Base-by-base conservation (phyloP, 139 green algal species). In the Tetradesmus lagerheimii region DNA sequence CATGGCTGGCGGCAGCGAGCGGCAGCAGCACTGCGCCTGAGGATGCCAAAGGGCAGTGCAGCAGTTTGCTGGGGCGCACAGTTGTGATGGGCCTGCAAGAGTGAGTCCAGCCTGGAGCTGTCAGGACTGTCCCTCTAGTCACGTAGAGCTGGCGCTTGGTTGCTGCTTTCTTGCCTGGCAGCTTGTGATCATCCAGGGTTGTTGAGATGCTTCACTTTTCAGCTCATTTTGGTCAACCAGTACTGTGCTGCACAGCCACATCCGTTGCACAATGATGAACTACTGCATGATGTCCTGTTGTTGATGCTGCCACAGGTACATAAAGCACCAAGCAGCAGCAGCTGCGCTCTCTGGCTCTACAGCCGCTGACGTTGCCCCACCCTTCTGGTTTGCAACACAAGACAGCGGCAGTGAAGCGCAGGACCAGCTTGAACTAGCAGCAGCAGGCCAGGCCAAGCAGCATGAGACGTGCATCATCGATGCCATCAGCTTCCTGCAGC, bases 401-500 rank as follows among this genome's bases (percentile, higher is more conserved):
- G 57, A 71, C 57, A 71, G 57, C 57, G 57, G 57, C 57, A 71
- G 57, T 41, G 20, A 64, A 8, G 15, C 12, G 23, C 79, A 37
- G 41, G 27, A 85, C 27, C 6, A 16, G 15, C 79, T 85, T 41
- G 53, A 35, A 5, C 25, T 35, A 27, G 53, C 79, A 85, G 41
- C 79, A 41, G n/a, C 79, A 66, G 41, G 18, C 23, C 41, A 64
- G 53, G 41, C 41, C 25, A 41, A 67, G 37, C 27, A 34, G 12
- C 41, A 85, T 6, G 79, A 85, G 41, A 85, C 53, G 8, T 85
- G 79, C 41, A 67, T 31, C n/a, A 85, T 85, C 18, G 53, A 39
- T 27, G 79, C 79, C 39, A 85, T 85, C 27, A 85, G 39, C 43
- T 85, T 85, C 37, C 79, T 67, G 14, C 79, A 85, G 79, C 41